Evolutionary conservation across 768 basidiomycete genomes (phyloP), one percentile per base, ranked within the genome.

Genomic region (Naganishia antarctica): DNA sequence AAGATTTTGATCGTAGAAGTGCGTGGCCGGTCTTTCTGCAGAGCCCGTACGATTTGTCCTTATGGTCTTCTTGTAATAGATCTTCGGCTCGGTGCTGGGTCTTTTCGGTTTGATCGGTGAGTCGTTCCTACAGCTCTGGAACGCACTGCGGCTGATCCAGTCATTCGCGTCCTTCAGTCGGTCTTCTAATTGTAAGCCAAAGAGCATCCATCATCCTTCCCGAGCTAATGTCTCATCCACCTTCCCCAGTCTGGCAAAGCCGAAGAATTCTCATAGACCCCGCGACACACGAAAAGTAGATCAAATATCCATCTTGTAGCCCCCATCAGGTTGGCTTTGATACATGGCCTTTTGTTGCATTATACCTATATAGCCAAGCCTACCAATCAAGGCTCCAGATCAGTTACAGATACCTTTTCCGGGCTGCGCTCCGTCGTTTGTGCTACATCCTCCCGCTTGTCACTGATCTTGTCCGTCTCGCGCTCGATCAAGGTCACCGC

Each of bases 1-100:
- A 97, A 94, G 79, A 90, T 98, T 66, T 84, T 99, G 59, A 87
- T 99, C 62, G 89, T 99, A 0, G 96, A 98, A 74, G 92, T 96
- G 44, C n/a, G n/a, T n/a, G n/a, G n/a, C n/a, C n/a, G n/a, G n/a
- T n/a, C n/a, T n/a, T n/a, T n/a, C n/a, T n/a, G n/a, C n/a, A n/a
- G n/a, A n/a, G n/a, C n/a, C n/a, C n/a, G n/a, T n/a, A n/a, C n/a
- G n/a, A n/a, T n/a, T n/a, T n/a, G n/a, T n/a, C n/a, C n/a, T n/a
- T n/a, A n/a, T n/a, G n/a, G n/a, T n/a, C n/a, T n/a, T n/a, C n/a
- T n/a, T n/a, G n/a, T n/a, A n/a, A 23, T 41, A 76, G 76, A 77
- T 78, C 57, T 78, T 78, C 53, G 77, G 77, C 12, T 75, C 74
- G 72, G 91, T 96, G 62, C 79, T 96, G 76, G 93, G 93, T 5